Conservation (phyloP, 148 eudicot species). For the Amaranthus cruentus region DNA sequence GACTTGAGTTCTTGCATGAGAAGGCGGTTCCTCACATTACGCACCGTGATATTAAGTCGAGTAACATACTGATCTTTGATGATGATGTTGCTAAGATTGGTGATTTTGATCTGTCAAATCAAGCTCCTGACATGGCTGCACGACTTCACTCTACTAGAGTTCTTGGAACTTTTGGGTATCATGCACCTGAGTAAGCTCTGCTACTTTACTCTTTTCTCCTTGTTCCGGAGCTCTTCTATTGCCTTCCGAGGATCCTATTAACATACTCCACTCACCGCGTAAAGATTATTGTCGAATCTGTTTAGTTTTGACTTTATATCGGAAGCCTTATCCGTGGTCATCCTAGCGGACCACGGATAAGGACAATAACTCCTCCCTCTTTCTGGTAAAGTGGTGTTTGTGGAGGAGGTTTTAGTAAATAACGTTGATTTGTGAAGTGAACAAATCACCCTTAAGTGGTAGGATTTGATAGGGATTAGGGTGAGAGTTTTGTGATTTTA, state of each 20-base stretch:
- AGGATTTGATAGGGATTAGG: too few relatives aligned
- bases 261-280: background rate
- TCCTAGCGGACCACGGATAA: too few relatives aligned
- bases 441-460: too few relatives aligned
- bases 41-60: constrained; percentile 79
- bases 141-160: constrained; percentile 87
- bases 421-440: too few relatives aligned
- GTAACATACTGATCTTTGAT: constrained; percentile 86
- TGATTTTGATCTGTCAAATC: constrained; percentile 77
- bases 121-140: constrained; percentile 92
- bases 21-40: constrained; percentile 59
- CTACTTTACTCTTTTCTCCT: background rate
- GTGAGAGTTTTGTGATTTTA: too few relatives aligned
- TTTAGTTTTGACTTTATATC: too few relatives aligned
- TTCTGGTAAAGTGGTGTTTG: too few relatives aligned
- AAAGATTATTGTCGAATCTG: background rate
- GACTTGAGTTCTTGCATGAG: constrained; percentile 87
- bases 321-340: too few relatives aligned
- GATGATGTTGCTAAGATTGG: constrained; percentile 76
- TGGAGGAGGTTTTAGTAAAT: too few relatives aligned
- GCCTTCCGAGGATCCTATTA: background rate
- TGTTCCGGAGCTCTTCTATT: background rate
- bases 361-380: too few relatives aligned
- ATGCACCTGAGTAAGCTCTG: constrained; percentile 80
- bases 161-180: constrained; percentile 86